Evolutionary conservation across 371 early-diverging fungal species (phyloP), one percentile per base, ranked within the genome.

Genomic region (Coemansia sp.): DNA sequence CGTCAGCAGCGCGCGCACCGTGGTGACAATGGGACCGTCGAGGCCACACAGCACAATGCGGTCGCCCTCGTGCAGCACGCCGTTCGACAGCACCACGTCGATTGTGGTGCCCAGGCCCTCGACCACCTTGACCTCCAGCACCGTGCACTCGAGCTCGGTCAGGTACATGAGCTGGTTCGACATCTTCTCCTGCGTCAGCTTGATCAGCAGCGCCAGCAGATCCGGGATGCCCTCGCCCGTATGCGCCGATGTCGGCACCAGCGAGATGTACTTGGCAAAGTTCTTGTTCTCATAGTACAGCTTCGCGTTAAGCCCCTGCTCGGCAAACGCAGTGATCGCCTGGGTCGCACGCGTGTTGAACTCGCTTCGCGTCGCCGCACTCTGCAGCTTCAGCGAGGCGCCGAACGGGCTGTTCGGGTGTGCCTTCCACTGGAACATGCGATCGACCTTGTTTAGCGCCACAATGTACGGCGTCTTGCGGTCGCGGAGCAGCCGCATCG

Each of bases 191-290:
- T 99, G 98, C 1, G 98, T 95, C 78, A 99, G 85, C 71, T 91
- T 83, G 55, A 99, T 85, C 59, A 99, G 81, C 78, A 99, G 80
- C 71, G 91, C 87, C 66, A 99, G 86, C 83, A 99, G 82, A 82
- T 99, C 99, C 33, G 99, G 97, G 55, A 99, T 91, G 79, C 99
- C 99, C 83, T 99, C 99, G 65, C 99, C 99, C 40, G 99, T 95
- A 66, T 94, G 87, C 29, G 99, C 99, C 52, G 99, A 98, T 4
- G 99, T 99, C 37, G 99, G 99, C 9, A 99, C 95, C 40, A 99
- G 83, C 31, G 99, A 98, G 18, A 99, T 97, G 79, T 94, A 92
- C 75, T 93, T 92, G 60, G 90, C 90, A 78, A 91, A 83, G 84
- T 99, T 94, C 75, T 87, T 88, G 88, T 99, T 99, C 66, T 99